A percentile compares a stretch with the other conserved stretches of the same genome.
phyloP scores from a whole-genome alignment of 2,329 filamentous ascomycete genomes.

The Bimuria novae-zelandiae region DNA sequence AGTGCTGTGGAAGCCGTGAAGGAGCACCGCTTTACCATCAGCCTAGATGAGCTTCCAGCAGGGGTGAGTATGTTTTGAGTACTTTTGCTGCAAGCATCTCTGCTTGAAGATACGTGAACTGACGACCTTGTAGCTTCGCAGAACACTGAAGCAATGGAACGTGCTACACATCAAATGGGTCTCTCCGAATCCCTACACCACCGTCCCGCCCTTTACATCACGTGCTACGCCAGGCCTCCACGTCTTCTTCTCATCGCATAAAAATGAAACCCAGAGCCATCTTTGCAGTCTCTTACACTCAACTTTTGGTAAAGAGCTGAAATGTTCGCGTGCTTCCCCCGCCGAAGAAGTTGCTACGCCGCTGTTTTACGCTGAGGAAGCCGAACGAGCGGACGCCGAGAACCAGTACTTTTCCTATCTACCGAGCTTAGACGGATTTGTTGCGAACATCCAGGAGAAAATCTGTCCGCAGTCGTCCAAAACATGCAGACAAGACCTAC shows the following conservation, averaged over 20 bases:
- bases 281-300: conserved; percentile 65
- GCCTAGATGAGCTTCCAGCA: conserved; percentile 71
- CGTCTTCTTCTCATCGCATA: conserved; percentile 70
- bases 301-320: conserved; percentile 59
- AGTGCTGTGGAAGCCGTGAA: conserved; percentile 68
- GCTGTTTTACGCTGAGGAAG: conserved; percentile 59
- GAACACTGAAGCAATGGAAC: conserved; percentile 66
- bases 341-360: conserved; percentile 65
- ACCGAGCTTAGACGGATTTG: conserved; percentile 60
- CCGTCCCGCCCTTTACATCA: conserved; percentile 72
- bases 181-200: conserved; percentile 61
- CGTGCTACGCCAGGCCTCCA: conserved; percentile 81
- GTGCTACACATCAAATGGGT: conserved; percentile 82
- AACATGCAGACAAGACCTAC: conserved; percentile 57
- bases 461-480: conserved; percentile 56
- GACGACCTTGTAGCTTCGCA: conserved; percentile 56
- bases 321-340: conserved; percentile 58
- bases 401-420: conserved; percentile 74
- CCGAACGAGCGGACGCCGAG: conserved; percentile 65
- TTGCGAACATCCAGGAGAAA: conserved; percentile 56
- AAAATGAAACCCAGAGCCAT: conserved; percentile 33
- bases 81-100: no score
- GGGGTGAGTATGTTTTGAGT: conserved; percentile 58
- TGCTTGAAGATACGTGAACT: conserved; percentile 8
- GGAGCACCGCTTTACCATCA: conserved; percentile 78